Evolutionary conservation across 2,329 filamentous ascomycete genomes (phyloP), one percentile per base, ranked within the genome.

Genomic region (Colletotrichum tofieldiae): DNA sequence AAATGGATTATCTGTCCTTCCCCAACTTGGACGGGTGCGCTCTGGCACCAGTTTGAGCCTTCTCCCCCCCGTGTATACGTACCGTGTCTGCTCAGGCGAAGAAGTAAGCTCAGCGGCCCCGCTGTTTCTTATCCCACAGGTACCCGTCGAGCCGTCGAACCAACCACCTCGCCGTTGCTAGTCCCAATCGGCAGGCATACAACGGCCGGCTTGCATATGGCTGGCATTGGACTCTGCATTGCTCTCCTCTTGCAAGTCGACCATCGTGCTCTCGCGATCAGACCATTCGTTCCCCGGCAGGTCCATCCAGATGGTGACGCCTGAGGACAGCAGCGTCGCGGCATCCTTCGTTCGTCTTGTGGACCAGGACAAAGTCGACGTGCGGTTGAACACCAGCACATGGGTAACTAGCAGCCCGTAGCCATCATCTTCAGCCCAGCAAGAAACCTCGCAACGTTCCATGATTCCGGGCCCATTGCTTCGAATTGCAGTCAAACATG

Each of bases 1-100:
- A 72, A 73, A 67, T 65, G 68, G 63, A 68, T 62, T 73, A 73
- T 73, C 68, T 73, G 72, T 73, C 72, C 72, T 73, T 67, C 58
- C 67, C 62, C 72, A 56, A 59, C 65, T 62, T 47, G 52, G 43
- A 64, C 58, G 26, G 23, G 54, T 64, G 41, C 37, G 32, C 52
- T 55, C 37, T 35, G 52, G 51, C 59, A 58, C 49, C n/a, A 35
- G 55, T 58, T 69, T 64, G 67, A 65, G 67, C 60, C n/a, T 59
- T 43, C 55, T 35, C 51, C 41, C 58, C 37, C 23, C 39, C 55
- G 16, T 65, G 66, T 61, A 60, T 59, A 20, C 47, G n/a, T 16
- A 5, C 23, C 32, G 51, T 20, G 26, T 11, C 52, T 6, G 32
- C 11, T 23, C 14, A 56, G 20, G 11, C 8, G 23, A 5, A 47